Evolutionary conservation across 148 eudicot genomes (phyloP).

Genomic region (Vaccinium macrocarpon): DNA sequence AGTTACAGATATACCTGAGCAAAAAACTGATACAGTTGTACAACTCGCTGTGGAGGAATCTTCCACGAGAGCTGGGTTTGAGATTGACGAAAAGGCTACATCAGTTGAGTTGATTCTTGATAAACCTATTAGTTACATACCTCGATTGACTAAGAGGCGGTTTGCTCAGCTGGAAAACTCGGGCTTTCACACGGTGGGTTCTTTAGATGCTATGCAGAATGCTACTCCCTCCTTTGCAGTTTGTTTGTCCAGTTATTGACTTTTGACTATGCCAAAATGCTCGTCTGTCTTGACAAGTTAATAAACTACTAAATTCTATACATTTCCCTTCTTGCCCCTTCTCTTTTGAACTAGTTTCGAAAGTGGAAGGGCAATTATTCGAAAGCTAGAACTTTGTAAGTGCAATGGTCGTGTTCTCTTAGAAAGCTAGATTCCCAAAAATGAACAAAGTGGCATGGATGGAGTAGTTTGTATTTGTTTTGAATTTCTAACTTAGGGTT

Average conservation of each 20-base stretch:
- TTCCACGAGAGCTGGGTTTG: conserved; percentile 27
- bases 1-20: conserved; percentile 13
- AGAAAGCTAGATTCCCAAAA: background rate
- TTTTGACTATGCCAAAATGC: background rate
- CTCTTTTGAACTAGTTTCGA: background rate
- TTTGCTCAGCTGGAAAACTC: conserved; percentile 62
- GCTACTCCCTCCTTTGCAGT: background rate
- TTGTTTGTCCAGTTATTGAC: background rate
- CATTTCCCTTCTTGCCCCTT: background rate
- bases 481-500: background rate
- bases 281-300: background rate
- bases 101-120: conserved; percentile 55
- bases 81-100: conserved; percentile 21
- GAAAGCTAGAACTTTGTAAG: background rate
- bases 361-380: background rate
- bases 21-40: conserved; percentile 20
- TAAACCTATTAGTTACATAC: conserved; percentile 51
- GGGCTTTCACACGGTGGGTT: conserved; percentile 78
- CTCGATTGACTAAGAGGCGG: conserved; percentile 61
- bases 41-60: conserved; percentile 28
- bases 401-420: background rate
- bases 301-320: background rate
- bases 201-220: conserved; percentile 15
- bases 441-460: background rate
- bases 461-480: conserved; percentile 1